Evolutionary conservation across 192 early-diverging fungal species (phyloP).

Genomic region (Backusella psychrophila): DNA sequence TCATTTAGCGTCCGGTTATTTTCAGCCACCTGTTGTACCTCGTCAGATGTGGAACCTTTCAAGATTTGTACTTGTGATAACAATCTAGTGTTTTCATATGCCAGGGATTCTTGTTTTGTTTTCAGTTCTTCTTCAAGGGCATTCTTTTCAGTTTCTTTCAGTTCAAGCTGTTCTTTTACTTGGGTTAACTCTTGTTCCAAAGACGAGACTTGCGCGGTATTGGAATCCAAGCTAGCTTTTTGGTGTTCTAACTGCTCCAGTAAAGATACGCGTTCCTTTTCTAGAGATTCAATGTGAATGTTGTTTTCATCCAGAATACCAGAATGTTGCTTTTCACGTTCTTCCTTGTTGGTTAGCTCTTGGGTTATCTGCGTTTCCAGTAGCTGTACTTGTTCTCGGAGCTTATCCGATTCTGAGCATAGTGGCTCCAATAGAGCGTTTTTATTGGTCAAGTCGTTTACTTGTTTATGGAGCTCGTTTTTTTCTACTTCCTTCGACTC

Average conservation of each 20-base stretch:
- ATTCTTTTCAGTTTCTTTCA: background rate
- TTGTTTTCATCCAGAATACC: background rate
- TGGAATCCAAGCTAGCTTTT: background rate
- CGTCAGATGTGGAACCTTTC: constrained; percentile 1
- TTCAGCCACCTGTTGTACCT: constrained; percentile 5
- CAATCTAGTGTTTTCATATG: background rate
- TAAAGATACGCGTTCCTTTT: background rate
- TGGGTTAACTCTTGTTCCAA: background rate
- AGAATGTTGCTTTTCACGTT: background rate
- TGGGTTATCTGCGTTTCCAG: background rate
- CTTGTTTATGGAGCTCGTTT: background rate
- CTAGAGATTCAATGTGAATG: background rate
- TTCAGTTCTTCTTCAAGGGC: background rate
- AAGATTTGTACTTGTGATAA: constrained; percentile 3
- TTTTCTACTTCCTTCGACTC: background rate
- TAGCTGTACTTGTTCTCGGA: background rate
- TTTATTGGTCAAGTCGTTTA: background rate
- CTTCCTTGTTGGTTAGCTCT: background rate
- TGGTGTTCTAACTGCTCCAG: background rate
- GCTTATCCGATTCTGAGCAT: constrained; percentile 1
- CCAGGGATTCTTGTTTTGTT: background rate
- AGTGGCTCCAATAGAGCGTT: background rate
- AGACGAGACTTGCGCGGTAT: background rate
- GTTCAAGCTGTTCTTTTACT: background rate
- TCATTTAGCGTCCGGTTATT: background rate